Percentiles rank a stretch among this genome's conserved stretches.
phyloP scores from a whole-genome alignment of 495 filamentous ascomycete species.

The Penicillium canariense region DNA sequence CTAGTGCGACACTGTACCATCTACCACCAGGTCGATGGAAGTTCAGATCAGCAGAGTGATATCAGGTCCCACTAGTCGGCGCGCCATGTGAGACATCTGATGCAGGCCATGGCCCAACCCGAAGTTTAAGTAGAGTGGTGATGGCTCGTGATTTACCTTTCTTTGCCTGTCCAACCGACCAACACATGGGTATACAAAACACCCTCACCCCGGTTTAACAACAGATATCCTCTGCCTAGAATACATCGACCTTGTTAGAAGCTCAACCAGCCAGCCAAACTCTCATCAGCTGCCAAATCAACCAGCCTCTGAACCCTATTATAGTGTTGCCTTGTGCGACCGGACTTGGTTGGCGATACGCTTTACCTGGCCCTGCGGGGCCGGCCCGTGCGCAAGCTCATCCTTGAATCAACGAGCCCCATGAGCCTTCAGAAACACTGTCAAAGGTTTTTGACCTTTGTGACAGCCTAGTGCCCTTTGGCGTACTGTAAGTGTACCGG shows the following conservation, averaged over 20 bases:
- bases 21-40: conserved; percentile 26
- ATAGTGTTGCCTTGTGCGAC: conserved; percentile 17
- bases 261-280: conserved; percentile 20
- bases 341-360: conserved; percentile 42
- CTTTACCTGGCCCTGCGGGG: conserved; percentile 27
- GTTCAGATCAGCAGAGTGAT: conserved; percentile 12
- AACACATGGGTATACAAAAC: not conserved
- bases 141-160: not conserved
- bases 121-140: conserved; percentile 3
- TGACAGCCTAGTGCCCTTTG: conserved; percentile 11
- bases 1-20: conserved; percentile 17
- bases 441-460: conserved; percentile 1
- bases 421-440: not conserved
- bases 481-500: conserved; percentile 6
- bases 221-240: not conserved
- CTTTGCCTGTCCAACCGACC: not conserved
- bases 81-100: conserved; percentile 37
- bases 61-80: conserved; percentile 16
- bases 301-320: conserved; percentile 27
- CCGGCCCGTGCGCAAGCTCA: conserved; percentile 22
- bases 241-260: not conserved
- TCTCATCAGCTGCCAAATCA: conserved; percentile 23
- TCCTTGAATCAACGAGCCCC: conserved; percentile 3
- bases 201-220: not conserved
- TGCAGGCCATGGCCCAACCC: conserved; percentile 23